Percentiles rank a stretch among this genome's conserved stretches.
Conservation (phyloP, 2,329 filamentous ascomycete species). For the Dactylellina haptotyla region DNA sequence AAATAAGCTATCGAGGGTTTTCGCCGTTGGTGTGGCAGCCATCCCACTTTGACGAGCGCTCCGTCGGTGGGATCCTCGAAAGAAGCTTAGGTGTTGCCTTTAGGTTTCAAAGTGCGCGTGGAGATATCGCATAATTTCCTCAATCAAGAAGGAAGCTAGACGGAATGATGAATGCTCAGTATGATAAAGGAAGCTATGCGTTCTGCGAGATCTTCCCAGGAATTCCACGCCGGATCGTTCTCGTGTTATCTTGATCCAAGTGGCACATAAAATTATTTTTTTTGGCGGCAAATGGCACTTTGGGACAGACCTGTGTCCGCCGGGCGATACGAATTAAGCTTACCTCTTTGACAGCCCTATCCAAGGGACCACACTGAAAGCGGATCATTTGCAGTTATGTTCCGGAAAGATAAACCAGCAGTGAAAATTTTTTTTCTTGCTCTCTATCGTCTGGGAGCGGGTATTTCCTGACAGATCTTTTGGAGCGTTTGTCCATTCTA, state of each 20-base stretch:
- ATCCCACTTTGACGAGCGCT: constrained; percentile 34
- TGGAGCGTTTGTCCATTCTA: neutral
- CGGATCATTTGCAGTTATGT: constrained; percentile 34
- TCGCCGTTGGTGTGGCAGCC: constrained; percentile 28
- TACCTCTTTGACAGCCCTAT: constrained; percentile 10
- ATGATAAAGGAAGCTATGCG: constrained; percentile 38
- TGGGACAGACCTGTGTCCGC: neutral
- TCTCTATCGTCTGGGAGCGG: constrained; percentile 1
- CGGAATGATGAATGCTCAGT: neutral
- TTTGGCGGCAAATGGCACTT: constrained; percentile 36
- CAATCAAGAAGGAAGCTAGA: constrained; percentile 31
- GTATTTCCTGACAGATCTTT: neutral
- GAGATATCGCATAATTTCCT: constrained; percentile 52
- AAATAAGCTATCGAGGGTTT: constrained; percentile 45
- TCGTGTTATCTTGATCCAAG: neutral
- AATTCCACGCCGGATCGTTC: constrained; percentile 20
- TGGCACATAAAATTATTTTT: constrained; percentile 1
- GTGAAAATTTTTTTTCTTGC: constrained; percentile 13
- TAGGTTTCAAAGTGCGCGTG: constrained; percentile 27
- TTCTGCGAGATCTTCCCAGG: constrained; percentile 1
- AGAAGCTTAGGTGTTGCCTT: constrained; percentile 18
- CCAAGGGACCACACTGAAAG: constrained; percentile 29
- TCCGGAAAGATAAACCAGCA: constrained; percentile 29
- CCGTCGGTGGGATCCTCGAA: neutral
- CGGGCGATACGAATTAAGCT: constrained; percentile 34